phyloP scores from a whole-genome alignment of 1,139 yeast genomes.

The Debaryomycetaceae sp. region DNA sequence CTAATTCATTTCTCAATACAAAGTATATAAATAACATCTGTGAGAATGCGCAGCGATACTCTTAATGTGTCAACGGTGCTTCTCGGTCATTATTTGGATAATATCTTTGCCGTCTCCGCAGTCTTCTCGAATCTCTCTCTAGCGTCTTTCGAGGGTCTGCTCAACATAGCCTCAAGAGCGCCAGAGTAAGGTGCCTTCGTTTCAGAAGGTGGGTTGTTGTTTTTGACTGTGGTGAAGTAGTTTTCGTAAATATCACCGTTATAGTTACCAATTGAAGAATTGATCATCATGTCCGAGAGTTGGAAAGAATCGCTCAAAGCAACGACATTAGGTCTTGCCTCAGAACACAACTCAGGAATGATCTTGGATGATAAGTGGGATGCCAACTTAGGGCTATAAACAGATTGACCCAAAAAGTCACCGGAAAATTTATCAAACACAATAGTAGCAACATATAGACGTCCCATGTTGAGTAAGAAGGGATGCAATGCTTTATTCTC shows the following conservation, averaged over 20 bases:
- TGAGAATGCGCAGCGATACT: neutral
- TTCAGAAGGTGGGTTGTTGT: constrained; percentile 48
- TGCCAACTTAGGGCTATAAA: constrained; percentile 32
- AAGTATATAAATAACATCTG: neutral
- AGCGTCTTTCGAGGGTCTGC: constrained; percentile 45
- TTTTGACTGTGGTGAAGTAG: constrained; percentile 55
- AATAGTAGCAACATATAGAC: constrained; percentile 26
- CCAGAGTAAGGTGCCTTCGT: constrained; percentile 61
- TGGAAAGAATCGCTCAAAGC: constrained; percentile 89
- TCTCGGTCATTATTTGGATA: constrained; percentile 21
- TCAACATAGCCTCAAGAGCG: constrained; percentile 49
- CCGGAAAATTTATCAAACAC: constrained; percentile 38
- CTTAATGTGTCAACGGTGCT: neutral
- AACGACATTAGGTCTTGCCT: constrained; percentile 67
- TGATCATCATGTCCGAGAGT: constrained; percentile 78
- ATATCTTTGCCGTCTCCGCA: constrained; percentile 22
- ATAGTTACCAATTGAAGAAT: constrained; percentile 80
- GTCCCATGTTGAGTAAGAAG: constrained; percentile 24
- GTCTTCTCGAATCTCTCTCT: constrained; percentile 49
- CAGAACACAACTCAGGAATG: constrained; percentile 33
- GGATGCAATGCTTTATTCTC: constrained; percentile 21
- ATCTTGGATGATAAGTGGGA: constrained; percentile 28
- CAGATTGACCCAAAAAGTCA: constrained; percentile 36
- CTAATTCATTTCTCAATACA: neutral
- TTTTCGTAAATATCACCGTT: constrained; percentile 86